Evolutionary conservation across 164 flowering plant genomes (phyloP), one percentile per base, ranked within the genome.

Genomic region (Vitis vinifera): DNA sequence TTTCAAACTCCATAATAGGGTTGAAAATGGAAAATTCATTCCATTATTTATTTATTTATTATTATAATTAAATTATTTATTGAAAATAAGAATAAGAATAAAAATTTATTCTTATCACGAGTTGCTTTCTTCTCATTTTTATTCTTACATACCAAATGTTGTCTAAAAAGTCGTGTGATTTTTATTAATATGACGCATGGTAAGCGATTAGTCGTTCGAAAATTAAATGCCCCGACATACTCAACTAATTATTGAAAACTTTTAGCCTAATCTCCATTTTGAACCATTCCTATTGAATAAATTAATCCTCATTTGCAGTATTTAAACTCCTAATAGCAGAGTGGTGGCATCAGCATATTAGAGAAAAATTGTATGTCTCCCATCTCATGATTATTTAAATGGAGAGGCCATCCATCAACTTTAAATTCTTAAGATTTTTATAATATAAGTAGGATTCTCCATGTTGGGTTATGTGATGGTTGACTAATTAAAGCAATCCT

Each of bases 381-480:
- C 15, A 53, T 53, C 14, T 53, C 56, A 1, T 53, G 56, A 53
- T 53, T 53, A 53, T 14, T 53, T n/a, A 14, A 53, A 53, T 53
- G 56, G 15, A 1, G 8, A 11, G 56, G 14, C 10, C n/a, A 53
- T 53, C 14, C n/a, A 13, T 6, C 19, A 37, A 37, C 44, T 37
- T 37, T 37, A 3, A 3, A 53, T 11, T 14, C n/a, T 53, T 13
- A 13, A 53, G 11, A 19, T 58, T 2, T 23, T 58, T 23, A 58
- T 58, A 17, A 7, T 58, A 58, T 58, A 58, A 58, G 16, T 65
- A 29, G 51, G 27, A 66, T 66, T 66, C 59, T 52, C n/a, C 10
- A 10, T 66, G 16, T 31, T 27, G 58, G 68, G 49, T 16, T 65
- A 65, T 13, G 57, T n/a, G 27, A 19, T 17, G 48, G 53, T 44